Conservation (phyloP, 805 yeast species). For the Cyberlindnera euphorbiiphila region DNA sequence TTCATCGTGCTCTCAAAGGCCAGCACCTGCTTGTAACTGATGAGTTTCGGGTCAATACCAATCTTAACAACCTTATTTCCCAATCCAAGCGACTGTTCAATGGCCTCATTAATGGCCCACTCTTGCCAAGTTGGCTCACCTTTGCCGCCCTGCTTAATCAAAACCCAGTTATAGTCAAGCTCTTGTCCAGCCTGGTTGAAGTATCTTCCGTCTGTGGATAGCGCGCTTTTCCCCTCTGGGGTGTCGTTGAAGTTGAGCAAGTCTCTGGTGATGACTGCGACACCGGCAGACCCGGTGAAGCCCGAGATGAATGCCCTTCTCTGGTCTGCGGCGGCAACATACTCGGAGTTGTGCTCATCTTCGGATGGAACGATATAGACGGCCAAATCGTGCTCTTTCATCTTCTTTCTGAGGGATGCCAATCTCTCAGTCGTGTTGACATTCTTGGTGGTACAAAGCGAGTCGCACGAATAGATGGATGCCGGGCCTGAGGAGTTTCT, state of each 20-base stretch:
- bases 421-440: slow-evolving; percentile 61
- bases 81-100: slow-evolving; percentile 38
- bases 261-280: slow-evolving; percentile 72
- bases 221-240: slow-evolving; percentile 63
- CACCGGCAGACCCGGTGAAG: slow-evolving; percentile 91
- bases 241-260: slow-evolving; percentile 37
- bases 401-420: slow-evolving; percentile 52
- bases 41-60: slow-evolving; percentile 80
- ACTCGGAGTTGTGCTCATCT: slow-evolving; percentile 93
- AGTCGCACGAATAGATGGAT: slow-evolving; percentile 37
- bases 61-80: slow-evolving; percentile 44
- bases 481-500: slow-evolving; percentile 29
- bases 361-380: slow-evolving; percentile 82
- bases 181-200: slow-evolving; percentile 87
- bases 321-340: slow-evolving; percentile 76
- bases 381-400: slow-evolving; percentile 61
- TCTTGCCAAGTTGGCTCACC: slow-evolving; percentile 76
- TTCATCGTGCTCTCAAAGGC: slow-evolving; percentile 30
- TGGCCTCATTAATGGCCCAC: slow-evolving; percentile 61
- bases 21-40: slow-evolving; percentile 42
- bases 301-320: slow-evolving; percentile 81
- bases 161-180: slow-evolving; percentile 71
- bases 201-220: slow-evolving; percentile 94
- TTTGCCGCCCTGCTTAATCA: slow-evolving; percentile 75
- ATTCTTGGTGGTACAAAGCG: slow-evolving; percentile 36